Evolutionary conservation across 2,329 filamentous ascomycete species (phyloP), one percentile per base, ranked within the genome.

Genomic region (Ophiognomonia clavigignenti-juglandacearum): DNA sequence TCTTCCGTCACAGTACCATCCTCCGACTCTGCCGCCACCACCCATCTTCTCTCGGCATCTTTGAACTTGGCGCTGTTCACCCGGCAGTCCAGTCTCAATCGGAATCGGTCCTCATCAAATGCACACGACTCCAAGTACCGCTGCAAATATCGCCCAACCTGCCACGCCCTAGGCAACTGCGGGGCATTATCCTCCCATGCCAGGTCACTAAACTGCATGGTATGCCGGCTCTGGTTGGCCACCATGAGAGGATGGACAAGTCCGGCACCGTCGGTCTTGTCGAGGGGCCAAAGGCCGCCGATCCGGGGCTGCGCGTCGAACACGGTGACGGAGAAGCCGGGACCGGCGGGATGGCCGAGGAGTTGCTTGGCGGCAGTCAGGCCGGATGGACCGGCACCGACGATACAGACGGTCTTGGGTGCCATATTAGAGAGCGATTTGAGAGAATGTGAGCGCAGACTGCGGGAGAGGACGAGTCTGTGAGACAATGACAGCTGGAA

Each of bases 181-280:
- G 84, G 81, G 1, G 71, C 65, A 4, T 64, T 65, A 5, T 72
- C 66, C 3, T 76, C 71, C 88, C 88, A 95, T 6, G 85, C 77
- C 20, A 88, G 63, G 60, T 92, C 88, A 53, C 78, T 82, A 57
- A 84, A 84, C 56, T 79, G 76, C 53, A 93, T 81, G 0, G 86
- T 88, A 63, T 89, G 88, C 38, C 77, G 78, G 66, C 85, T 90
- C 57, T 91, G 80, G 61, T 95, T 95, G 4, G 79, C 79, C 14
- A 78, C 71, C 73, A 86, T 86, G 43, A 85, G 74, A 8, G 84
- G 85, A 52, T 85, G 80, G 14, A 85, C 66, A 32, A 78, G 66
- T 3, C 78, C 73, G 1, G 56, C 65, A n/a, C 52, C 55, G 45
- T 82, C 80, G 2, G 66, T 55, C 44, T 69, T 72, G 11, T 65